phyloP scores from a whole-genome alignment of 371 early-diverging fungal genomes.

The Circinella umbellata region DNA sequence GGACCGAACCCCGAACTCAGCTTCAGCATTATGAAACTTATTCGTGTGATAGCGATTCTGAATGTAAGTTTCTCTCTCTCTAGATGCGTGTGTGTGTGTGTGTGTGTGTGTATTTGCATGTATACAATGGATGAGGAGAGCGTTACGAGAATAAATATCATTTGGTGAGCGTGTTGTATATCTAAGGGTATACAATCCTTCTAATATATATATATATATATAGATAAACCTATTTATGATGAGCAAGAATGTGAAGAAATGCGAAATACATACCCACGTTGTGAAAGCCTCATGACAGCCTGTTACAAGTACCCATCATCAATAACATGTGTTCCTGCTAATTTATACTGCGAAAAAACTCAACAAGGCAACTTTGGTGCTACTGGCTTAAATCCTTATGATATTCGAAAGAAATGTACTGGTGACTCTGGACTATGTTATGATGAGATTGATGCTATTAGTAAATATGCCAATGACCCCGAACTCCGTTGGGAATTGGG shows the following conservation, averaged over 20 bases:
- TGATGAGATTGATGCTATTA: conserved; percentile 74
- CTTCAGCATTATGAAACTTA: conserved; percentile 85
- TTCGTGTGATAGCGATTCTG: conserved; percentile 64
- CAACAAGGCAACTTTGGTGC: conserved; percentile 12
- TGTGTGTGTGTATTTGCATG: too few relatives aligned
- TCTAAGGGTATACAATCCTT: background rate
- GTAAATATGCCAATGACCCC: conserved; percentile 70
- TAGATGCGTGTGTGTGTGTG: conserved; percentile 6
- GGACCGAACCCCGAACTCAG: conserved; percentile 85
- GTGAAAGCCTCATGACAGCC: conserved; percentile 68
- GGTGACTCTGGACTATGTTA: conserved; percentile 74
- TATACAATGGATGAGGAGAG: too few relatives aligned
- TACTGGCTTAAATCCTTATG: conserved; percentile 54
- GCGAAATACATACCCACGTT: conserved; percentile 70
- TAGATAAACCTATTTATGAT: conserved; percentile 38
- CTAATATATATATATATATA: background rate
- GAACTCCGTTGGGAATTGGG: conserved; percentile 78
- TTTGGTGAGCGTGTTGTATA: too few relatives aligned
- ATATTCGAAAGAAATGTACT: conserved; percentile 73
- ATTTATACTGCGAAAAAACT: conserved; percentile 70
- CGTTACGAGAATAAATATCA: too few relatives aligned
- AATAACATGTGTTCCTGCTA: conserved; percentile 81
- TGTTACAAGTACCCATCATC: conserved; percentile 78
- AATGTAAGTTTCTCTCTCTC: conserved; percentile 16
- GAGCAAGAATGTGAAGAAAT: conserved; percentile 73